Percentiles rank a stretch among this genome's conserved stretches.
phyloP scores from a whole-genome alignment of 83 land plant genomes.

The Diphasiastrum complanatum region DNA sequence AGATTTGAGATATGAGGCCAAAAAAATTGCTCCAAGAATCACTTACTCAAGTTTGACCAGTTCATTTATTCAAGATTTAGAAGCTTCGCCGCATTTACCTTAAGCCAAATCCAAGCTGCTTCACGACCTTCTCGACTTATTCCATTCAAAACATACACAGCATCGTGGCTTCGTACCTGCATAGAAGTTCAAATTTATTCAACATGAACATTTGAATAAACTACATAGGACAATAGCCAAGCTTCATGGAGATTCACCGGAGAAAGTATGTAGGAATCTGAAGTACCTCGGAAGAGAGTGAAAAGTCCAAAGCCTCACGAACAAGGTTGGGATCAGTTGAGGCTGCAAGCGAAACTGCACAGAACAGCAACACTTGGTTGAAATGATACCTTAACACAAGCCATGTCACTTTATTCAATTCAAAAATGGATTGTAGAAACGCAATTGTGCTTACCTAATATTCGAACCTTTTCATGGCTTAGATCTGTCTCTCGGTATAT shows the following conservation, averaged over 20 bases:
- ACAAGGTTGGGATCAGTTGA: constrained; percentile 56
- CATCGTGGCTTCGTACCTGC: constrained; percentile 91
- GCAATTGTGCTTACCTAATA: constrained; percentile 46
- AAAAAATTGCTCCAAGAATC: too few species aligned
- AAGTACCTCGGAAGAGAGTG: constrained; percentile 5
- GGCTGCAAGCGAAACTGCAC: constrained; percentile 58
- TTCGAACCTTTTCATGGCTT: constrained; percentile 81
- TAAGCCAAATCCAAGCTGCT: constrained; percentile 72
- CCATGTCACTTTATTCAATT: too few species aligned
- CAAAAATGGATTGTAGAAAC: constrained; percentile 1
- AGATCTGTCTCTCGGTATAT: constrained; percentile 76
- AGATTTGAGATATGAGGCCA: too few species aligned
- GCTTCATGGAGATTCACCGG: too few species aligned
- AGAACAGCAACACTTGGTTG: too few species aligned
- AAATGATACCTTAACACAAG: too few species aligned
- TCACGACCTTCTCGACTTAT: constrained; percentile 65
- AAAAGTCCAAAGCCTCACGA: constrained; percentile 71
- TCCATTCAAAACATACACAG: constrained; percentile 50
- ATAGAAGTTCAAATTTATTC: neutral
- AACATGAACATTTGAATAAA: neutral
- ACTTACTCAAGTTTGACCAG: too few species aligned
- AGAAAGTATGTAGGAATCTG: neutral
- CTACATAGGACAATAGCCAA: neutral
- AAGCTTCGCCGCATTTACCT: too few species aligned
- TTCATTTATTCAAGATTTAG: too few species aligned